phyloP scores from a whole-genome alignment of 2,329 filamentous ascomycete species.

The Domatiomyces globalis region DNA sequence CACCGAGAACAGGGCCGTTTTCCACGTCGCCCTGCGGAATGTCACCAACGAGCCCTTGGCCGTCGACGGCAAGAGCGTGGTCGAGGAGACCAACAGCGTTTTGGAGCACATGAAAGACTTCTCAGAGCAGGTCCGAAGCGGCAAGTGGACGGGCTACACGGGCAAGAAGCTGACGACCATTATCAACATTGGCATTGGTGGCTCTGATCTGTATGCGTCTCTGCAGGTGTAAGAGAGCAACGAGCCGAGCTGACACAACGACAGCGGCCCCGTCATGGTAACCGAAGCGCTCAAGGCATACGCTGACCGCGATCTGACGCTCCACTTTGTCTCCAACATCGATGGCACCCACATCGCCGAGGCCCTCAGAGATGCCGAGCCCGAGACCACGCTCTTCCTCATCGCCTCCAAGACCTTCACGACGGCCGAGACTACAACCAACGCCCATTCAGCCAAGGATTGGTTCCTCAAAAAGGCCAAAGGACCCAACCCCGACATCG shows the following conservation, averaged over 20 bases:
- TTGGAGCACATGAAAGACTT: conserved; percentile 98
- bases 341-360: conserved; percentile 97
- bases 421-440: conserved; percentile 91
- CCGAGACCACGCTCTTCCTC: conserved; percentile 97
- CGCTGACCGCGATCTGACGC: conserved; percentile 66
- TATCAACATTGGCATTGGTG: conserved; percentile 94
- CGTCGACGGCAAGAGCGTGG: conserved; percentile 85
- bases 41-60: conserved; percentile 64
- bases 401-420: conserved; percentile 99
- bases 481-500: conserved; percentile 53
- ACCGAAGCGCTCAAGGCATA: conserved; percentile 95
- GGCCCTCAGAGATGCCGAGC: conserved; percentile 73
- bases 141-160: conserved; percentile 91
- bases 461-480: conserved; percentile 87
- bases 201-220: conserved; percentile 76
- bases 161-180: conserved; percentile 96
- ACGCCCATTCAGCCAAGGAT: conserved; percentile 89
- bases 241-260: conserved; percentile 17
- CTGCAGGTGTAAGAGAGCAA: background rate
- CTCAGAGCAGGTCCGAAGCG: conserved; percentile 83
- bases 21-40: conserved; percentile 89
- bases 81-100: conserved; percentile 81
- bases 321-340: conserved; percentile 99
- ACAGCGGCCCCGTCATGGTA: conserved; percentile 92
- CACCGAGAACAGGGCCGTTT: conserved; percentile 90